Conservation (phyloP, 2,329 filamentous ascomycete genomes). For the Xylaria sp. region DNA sequence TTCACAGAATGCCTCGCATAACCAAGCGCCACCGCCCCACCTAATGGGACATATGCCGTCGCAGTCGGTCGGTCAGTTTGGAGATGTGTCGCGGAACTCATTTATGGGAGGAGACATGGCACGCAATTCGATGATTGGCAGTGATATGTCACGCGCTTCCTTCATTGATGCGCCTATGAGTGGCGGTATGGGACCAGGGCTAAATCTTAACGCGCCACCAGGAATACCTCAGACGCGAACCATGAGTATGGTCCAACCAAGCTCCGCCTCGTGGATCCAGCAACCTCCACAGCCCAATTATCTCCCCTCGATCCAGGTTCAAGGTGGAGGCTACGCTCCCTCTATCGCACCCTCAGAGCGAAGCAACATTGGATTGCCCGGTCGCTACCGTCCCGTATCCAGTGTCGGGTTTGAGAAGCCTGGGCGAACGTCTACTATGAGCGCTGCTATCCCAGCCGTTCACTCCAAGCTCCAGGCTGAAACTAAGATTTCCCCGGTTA, state of each 20-base stretch:
- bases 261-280: conserved; percentile 67
- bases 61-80: conserved; percentile 58
- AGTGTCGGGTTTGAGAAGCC: conserved; percentile 60
- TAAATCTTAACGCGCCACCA: conserved; percentile 58
- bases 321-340: conserved; percentile 76
- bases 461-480: conserved; percentile 55
- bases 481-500: conserved; percentile 55
- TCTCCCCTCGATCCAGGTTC: conserved; percentile 62
- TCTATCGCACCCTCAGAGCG: conserved; percentile 97
- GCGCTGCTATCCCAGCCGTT: conserved; percentile 55
- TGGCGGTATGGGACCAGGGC: conserved; percentile 56
- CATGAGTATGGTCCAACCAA: conserved; percentile 86
- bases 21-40: conserved; percentile 45
- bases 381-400: conserved; percentile 90
- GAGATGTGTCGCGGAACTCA: conserved; percentile 47
- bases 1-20: conserved; percentile 51
- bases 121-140: conserved; percentile 48
- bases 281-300: conserved; percentile 58
- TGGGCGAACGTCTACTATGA: conserved; percentile 57
- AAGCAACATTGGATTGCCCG: conserved; percentile 90
- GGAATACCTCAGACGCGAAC: conserved; percentile 68
- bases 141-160: conserved; percentile 33
- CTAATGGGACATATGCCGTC: conserved; percentile 55
- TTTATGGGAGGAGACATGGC: conserved; percentile 41
- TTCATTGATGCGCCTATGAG: conserved; percentile 42